These are phyloP conservation scores for Boletus sp. DNA, from an alignment of 768 basidiomycete genomes.

Conservation along the genomic window DNA sequence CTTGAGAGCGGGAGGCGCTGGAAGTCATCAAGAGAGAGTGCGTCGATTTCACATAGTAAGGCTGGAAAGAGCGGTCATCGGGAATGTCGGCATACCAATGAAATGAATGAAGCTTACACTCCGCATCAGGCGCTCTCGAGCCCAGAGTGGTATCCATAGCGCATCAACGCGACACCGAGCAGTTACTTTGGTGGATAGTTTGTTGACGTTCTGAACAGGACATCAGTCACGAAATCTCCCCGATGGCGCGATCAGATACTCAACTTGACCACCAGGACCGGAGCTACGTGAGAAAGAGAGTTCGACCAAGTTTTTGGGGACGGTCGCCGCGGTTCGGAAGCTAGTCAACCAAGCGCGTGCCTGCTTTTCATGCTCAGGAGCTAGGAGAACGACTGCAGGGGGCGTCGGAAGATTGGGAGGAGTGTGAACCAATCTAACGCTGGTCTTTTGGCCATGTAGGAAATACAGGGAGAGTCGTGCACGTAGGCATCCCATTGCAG, in stretches of 20 bases:
- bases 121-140: slow-evolving; percentile 41
- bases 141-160: slow-evolving; percentile 72
- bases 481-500: not conserved
- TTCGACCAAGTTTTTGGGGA: slow-evolving; percentile 55
- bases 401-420: slow-evolving; percentile 42
- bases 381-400: slow-evolving; percentile 37
- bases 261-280: slow-evolving; percentile 81
- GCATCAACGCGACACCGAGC: slow-evolving; percentile 55
- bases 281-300: slow-evolving; percentile 75
- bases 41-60: slow-evolving; percentile 64
- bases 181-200: slow-evolving; percentile 81
- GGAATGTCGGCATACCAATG: not conserved
- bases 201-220: slow-evolving; percentile 73
- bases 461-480: not conserved
- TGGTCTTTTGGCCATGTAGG: not conserved
- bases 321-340: slow-evolving; percentile 40
- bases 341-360: slow-evolving; percentile 54
- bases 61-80: slow-evolving; percentile 35
- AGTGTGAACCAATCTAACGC: slow-evolving; percentile 14
- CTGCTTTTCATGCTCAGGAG: slow-evolving; percentile 39
- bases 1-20: slow-evolving; percentile 67
- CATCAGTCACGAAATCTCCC: not conserved
- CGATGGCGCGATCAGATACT: slow-evolving; percentile 5
- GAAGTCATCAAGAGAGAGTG: slow-evolving; percentile 69
- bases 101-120: slow-evolving; percentile 40